Evolutionary conservation across 2,329 filamentous ascomycete genomes (phyloP).

Genomic region (Neurospora sp.): DNA sequence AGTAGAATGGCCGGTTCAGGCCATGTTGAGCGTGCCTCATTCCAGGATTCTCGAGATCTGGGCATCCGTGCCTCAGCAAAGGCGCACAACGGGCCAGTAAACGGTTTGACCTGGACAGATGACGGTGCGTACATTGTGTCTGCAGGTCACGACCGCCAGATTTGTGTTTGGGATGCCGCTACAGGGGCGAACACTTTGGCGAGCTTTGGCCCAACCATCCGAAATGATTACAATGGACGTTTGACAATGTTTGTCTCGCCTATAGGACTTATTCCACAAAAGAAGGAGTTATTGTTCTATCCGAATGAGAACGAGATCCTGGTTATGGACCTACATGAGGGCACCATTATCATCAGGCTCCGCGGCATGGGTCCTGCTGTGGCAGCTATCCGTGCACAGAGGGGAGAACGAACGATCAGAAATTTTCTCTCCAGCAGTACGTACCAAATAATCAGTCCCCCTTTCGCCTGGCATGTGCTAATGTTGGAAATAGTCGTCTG

Average conservation of each 20-base stretch:
- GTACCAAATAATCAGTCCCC: neutral
- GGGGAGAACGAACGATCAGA: conserved; percentile 46
- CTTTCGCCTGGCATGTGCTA: neutral
- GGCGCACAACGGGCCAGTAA: conserved; percentile 75
- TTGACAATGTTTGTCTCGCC: conserved; percentile 56
- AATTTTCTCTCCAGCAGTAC: conserved; percentile 55
- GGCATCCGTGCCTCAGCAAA: conserved; percentile 39
- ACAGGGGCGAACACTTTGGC: conserved; percentile 82
- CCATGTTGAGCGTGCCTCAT: conserved; percentile 20
- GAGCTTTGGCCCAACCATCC: conserved; percentile 47
- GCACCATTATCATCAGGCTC: conserved; percentile 60
- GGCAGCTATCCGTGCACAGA: conserved; percentile 31
- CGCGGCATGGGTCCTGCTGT: conserved; percentile 50
- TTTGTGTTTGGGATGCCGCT: conserved; percentile 81
- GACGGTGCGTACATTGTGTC: conserved; percentile 62
- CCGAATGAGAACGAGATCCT: conserved; percentile 73
- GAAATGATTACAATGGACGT: conserved; percentile 58
- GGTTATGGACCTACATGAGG: conserved; percentile 69
- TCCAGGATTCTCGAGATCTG: conserved; percentile 22
- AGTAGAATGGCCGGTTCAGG: conserved; percentile 23
- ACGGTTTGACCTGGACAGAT: conserved; percentile 66
- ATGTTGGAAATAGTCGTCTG: conserved; percentile 46
- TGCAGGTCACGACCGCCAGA: conserved; percentile 70
- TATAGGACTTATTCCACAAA: conserved; percentile 48
- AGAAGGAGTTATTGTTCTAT: conserved; percentile 30